Evolutionary conservation across 2,329 filamentous ascomycete genomes (phyloP), one percentile per base, ranked within the genome.

Genomic region (Colletotrichum neosansevieriae): DNA sequence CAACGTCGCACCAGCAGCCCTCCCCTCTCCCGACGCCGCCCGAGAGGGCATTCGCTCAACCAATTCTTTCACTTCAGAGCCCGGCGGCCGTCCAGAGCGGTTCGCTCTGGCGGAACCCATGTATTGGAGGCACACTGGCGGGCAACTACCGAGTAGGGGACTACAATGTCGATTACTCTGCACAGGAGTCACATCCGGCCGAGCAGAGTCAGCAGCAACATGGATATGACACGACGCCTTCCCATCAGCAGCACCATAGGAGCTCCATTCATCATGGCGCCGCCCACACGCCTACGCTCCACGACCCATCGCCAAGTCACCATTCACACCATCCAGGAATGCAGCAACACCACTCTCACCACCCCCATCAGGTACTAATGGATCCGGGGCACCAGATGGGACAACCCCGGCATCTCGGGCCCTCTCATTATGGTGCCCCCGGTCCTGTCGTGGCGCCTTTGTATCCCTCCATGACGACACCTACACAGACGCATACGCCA

Each of bases 31-130:
- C 78, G 77, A 79, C 77, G 78, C 80, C 84, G 85, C 85, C 86
- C 84, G 79, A 77, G 79, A 84, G 84, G 86, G 85, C 84, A 80
- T 80, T 80, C 75, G 77, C 79, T 76, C 77, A 80, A 78, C 84
- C 83, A 83, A 87, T 87, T 85, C 82, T 87, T 81, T 85, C 86
- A 78, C 83, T 88, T 77, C 86, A 87, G 83, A 85, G 80, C 81
- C 84, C 87, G 84, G 88, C 86, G 86, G 85, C 86, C 89, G 89
- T 89, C 88, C 88, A 89, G 89, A 88, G 90, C 89, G 89, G 84
- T 82, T 86, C 86, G 89, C 89, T 92, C 90, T 92, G 89, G 90
- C 89, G 88, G 88, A 86, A 88, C 88, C 88, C 86, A 91, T 91
- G 89, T 81, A 87, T 87, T 82, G 87, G 84, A 85, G 88, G 83